These are phyloP conservation scores for Sarocladiaceae sp. DNA, from an alignment of 2,329 filamentous ascomycete genomes.

Conservation along the genomic window DNA sequence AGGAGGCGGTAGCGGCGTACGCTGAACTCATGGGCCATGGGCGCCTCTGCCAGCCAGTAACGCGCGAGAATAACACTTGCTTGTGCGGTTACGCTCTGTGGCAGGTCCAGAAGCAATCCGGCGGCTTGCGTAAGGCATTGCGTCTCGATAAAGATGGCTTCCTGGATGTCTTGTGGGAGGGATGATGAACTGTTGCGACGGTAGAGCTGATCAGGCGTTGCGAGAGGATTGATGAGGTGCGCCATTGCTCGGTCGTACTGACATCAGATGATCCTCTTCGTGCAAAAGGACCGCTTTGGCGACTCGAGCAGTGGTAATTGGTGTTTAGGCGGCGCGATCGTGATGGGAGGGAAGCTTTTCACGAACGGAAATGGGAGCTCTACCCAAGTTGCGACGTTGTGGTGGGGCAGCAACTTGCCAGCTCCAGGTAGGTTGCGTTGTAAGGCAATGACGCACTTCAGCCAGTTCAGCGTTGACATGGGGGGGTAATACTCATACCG, in stretches of 20 bases:
- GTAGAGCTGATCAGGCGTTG: constrained; percentile 63
- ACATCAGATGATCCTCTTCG: no score
- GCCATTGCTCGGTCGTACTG: constrained; percentile 35
- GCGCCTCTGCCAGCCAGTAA: constrained; percentile 63
- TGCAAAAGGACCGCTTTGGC: no score
- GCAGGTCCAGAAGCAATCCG: constrained; percentile 73
- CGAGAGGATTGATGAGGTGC: constrained; percentile 64
- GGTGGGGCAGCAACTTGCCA: neutral
- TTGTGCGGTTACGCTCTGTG: constrained; percentile 79
- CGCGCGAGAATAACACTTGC: constrained; percentile 77
- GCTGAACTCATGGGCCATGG: constrained; percentile 52
- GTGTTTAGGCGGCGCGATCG: neutral
- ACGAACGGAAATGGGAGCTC: neutral
- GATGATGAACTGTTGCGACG: constrained; percentile 46
- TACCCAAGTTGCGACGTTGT: neutral
- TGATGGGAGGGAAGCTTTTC: neutral
- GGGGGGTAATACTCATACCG: no score
- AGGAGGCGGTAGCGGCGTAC: constrained; percentile 28
- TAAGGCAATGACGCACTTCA: neutral
- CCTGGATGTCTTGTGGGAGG: constrained; percentile 63
- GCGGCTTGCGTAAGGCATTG: constrained; percentile 71
- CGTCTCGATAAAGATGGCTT: constrained; percentile 64
- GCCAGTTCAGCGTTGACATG: neutral
- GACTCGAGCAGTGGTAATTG: no score
- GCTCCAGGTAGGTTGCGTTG: neutral